Evolutionary conservation across 306 rosid species (phyloP).

Genomic region (Cicer cuneatum): DNA sequence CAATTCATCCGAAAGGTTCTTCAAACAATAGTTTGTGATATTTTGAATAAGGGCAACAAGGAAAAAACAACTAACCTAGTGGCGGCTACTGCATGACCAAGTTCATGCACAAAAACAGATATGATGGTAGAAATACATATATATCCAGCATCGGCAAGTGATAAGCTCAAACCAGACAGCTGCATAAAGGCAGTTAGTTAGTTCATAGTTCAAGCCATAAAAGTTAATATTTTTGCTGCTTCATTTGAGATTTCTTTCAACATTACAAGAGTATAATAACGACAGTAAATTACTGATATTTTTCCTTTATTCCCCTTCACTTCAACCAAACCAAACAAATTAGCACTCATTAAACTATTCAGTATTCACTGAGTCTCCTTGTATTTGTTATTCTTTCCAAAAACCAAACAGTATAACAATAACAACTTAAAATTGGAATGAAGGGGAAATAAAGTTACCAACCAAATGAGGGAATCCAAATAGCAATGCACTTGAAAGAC

Average conservation of each 20-base stretch:
- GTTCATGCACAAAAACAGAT: conserved; percentile 70
- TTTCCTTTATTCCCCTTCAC: background rate
- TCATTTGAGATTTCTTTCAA: no score
- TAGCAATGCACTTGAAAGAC: conserved; percentile 43
- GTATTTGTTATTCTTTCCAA: background rate
- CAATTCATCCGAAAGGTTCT: conserved; percentile 16
- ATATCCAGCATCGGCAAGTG: conserved; percentile 63
- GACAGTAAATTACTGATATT: background rate
- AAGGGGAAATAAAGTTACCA: conserved; percentile 18
- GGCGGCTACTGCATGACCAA: conserved; percentile 88
- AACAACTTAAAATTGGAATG: conserved; percentile 15
- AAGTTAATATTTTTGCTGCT: background rate
- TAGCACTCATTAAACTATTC: no score
- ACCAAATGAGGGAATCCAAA: conserved; percentile 65
- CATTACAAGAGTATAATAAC: background rate
- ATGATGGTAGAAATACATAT: conserved; percentile 63
- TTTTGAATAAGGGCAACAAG: background rate
- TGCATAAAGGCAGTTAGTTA: conserved; percentile 36
- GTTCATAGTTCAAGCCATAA: background rate
- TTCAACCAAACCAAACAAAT: background rate
- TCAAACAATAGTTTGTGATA: conserved; percentile 14
- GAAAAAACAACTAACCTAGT: conserved; percentile 63
- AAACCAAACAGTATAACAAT: background rate
- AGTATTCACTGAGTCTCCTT: background rate
- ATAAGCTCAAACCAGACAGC: conserved; percentile 51